phyloP scores from a whole-genome alignment of 2,329 filamentous ascomycete species.

The Cladophialophora immunda region DNA sequence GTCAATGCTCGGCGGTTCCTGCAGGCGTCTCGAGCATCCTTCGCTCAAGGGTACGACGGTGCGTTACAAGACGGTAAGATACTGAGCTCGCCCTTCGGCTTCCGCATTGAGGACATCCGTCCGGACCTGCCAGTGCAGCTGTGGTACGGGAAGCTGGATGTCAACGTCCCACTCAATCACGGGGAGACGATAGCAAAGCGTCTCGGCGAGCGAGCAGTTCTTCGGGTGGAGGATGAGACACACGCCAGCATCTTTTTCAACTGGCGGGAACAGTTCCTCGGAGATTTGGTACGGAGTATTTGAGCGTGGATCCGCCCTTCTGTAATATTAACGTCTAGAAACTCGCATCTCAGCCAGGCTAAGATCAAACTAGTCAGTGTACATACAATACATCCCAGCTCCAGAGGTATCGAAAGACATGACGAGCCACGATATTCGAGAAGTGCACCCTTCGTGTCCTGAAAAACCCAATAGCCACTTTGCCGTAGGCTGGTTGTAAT shows the following conservation, averaged over 20 bases:
- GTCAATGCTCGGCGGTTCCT: constrained; percentile 41
- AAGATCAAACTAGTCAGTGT: background rate
- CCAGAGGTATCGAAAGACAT: background rate
- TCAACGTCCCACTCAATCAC: constrained; percentile 47
- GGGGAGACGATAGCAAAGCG: constrained; percentile 45
- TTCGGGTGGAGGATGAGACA: constrained; percentile 48
- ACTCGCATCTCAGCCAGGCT: background rate
- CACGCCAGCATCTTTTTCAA: constrained; percentile 39
- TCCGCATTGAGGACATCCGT: constrained; percentile 48
- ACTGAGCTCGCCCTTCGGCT: constrained; percentile 45
- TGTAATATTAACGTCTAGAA: background rate
- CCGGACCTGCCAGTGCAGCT: constrained; percentile 48
- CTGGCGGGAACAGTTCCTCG: constrained; percentile 18
- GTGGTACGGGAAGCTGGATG: constrained; percentile 50
- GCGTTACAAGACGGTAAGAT: constrained; percentile 45
- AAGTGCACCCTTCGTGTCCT: too few species aligned
- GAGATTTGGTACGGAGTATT: constrained; percentile 24
- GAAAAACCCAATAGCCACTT: too few species aligned
- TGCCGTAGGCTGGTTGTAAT: too few species aligned
- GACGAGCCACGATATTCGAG: background rate
- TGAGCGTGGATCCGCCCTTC: background rate
- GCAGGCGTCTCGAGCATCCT: constrained; percentile 40
- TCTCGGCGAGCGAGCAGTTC: constrained; percentile 44
- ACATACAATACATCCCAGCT: background rate
- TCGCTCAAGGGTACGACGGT: constrained; percentile 45